Base-by-base conservation (phyloP, 225 moss, liverwort and hornwort genomes). In the Physcomitrellopsis africana region DNA sequence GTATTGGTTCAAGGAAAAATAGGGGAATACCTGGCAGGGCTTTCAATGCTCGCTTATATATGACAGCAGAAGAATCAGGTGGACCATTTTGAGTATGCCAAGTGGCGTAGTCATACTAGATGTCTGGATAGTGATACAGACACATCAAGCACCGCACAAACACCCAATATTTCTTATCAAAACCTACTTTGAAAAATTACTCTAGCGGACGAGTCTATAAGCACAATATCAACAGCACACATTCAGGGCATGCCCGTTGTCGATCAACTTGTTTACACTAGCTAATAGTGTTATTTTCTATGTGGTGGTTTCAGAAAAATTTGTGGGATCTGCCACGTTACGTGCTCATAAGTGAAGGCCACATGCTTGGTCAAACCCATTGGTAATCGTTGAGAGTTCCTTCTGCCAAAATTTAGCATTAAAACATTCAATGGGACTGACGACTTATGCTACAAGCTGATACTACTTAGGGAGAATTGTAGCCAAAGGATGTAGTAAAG, bases 121-220 rank as follows among this genome's bases (percentile, higher is more conserved):
- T 89, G 82, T 99, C 99, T 86, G 95, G 93, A 89, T 95, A 95
- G 85, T 95, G 95, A 84, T 99, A 93, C 79, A 99, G 82, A 75
- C 89, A 92, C 99, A 99, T 95, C 81, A 95, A 92, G 90, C 99
- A 99, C 95, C 93, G 86, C 93, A 95, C 61, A 74, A 75, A 78
- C 85, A 82, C 64, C 57, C 77, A 77, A 46, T 73, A 71, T 67
- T 81, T 63, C 63, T 24, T 32, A 22, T 52, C 32, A 67, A 20
- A 67, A 75, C 57, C 70, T 46, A 18, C 29, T 41, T 67, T 65
- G 48, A 16, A 3, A n/a, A 60, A 70, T 48, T 18, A 77, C 12
- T 70, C 51, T 7, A 61, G 56, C 47, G 55, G 60, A 48, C 53
- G 17, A 18, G 65, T 51, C 53, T 52, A 60, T 51, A 65, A 41